phyloP scores from a whole-genome alignment of 2,329 filamentous ascomycete genomes.

The Aspergillus tamarii region DNA sequence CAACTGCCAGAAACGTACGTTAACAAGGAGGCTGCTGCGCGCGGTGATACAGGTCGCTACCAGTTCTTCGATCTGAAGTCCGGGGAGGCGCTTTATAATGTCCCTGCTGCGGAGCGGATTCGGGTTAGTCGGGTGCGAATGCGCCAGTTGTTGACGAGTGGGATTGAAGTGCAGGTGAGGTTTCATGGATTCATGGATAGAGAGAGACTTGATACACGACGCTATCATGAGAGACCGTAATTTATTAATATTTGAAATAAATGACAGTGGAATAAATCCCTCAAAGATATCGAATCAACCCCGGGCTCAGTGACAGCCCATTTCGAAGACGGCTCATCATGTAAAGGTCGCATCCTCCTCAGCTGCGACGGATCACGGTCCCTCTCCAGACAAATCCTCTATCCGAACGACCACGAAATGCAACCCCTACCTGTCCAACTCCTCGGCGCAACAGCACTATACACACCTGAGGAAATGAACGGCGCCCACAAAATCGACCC shows the following conservation, averaged over 20 bases:
- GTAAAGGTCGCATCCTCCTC: slow-evolving; percentile 50
- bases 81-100: slow-evolving; percentile 50
- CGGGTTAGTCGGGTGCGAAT: slow-evolving; percentile 54
- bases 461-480: slow-evolving; percentile 46
- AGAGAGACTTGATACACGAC: not conserved
- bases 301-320: slow-evolving; percentile 43
- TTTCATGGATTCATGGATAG: not conserved
- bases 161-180: slow-evolving; percentile 51
- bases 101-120: slow-evolving; percentile 51
- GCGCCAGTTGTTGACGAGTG: slow-evolving; percentile 50
- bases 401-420: slow-evolving; percentile 31
- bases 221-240: not conserved
- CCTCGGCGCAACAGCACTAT: slow-evolving; percentile 51
- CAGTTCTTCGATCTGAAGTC: slow-evolving; percentile 61
- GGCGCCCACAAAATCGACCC: slow-evolving; percentile 55
- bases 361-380: slow-evolving; percentile 58
- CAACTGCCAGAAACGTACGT: slow-evolving; percentile 58
- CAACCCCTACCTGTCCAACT: slow-evolving; percentile 53
- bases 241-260: not conserved
- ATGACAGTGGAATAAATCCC: slow-evolving; percentile 44
- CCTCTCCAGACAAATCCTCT: slow-evolving; percentile 41
- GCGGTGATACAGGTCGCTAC: slow-evolving; percentile 54
- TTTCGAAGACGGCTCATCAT: slow-evolving; percentile 53
- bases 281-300: slow-evolving; percentile 37
- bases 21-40: slow-evolving; percentile 53